phyloP scores from a whole-genome alignment of 106 monocot genomes.

The Allium sativum region DNA sequence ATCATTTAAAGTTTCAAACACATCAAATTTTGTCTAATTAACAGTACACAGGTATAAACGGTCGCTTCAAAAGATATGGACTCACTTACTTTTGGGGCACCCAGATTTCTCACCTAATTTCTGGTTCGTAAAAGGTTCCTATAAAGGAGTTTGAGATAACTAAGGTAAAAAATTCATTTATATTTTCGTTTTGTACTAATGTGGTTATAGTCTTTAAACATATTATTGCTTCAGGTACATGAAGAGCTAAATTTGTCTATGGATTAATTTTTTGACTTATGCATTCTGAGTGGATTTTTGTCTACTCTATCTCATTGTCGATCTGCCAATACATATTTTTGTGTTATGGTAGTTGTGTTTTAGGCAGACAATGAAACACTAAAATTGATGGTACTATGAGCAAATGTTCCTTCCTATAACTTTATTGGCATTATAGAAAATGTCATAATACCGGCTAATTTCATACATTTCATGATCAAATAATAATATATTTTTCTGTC shows the following conservation, averaged over 20 bases:
- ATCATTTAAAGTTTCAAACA: no score
- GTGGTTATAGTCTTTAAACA: background rate
- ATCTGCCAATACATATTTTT: no score
- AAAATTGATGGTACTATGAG: no score
- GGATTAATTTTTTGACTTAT: conserved; percentile 92
- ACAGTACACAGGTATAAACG: conserved; percentile 50
- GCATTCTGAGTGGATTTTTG: conserved; percentile 90
- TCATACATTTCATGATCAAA: no score
- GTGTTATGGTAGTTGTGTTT: no score
- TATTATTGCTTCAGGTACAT: conserved; percentile 44
- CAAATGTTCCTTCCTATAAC: no score
- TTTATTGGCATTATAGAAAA: no score
- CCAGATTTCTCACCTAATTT: conserved; percentile 86
- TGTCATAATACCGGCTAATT: no score
- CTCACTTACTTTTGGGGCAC: conserved; percentile 85
- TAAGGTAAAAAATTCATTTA: conserved; percentile 31
- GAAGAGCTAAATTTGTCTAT: conserved; percentile 77
- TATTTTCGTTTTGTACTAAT: background rate
- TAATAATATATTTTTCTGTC: no score
- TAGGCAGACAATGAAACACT: no score
- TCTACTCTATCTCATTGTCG: no score
- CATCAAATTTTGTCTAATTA: no score
- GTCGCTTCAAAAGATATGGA: conserved; percentile 98
- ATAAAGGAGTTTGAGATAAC: conserved; percentile 82
- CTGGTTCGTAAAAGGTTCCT: conserved; percentile 72